These are phyloP conservation scores for Dipteronia dyeriana DNA, from an alignment of 345 rosid genomes.

Conservation along the genomic window DNA sequence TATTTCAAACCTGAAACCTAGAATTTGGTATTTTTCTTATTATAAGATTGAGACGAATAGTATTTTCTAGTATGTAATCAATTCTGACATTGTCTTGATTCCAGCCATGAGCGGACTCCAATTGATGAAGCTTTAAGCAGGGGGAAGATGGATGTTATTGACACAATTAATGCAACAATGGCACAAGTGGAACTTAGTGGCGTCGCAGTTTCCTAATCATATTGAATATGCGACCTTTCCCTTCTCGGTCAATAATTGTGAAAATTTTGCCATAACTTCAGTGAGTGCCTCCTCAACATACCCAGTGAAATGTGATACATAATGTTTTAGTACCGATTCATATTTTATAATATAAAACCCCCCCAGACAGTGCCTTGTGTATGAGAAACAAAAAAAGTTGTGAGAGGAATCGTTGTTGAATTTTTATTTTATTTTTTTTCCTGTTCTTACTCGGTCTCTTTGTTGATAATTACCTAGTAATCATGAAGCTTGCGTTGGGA, in stretches of 20 bases:
- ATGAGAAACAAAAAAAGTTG: not conserved
- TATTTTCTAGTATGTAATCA: not conserved
- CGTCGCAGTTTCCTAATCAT: conserved; percentile 40
- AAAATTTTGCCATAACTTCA: not conserved
- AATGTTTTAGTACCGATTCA: not conserved
- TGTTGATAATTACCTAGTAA: not conserved
- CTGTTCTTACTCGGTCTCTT: not conserved
- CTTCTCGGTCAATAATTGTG: not conserved
- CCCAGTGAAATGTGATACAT: not conserved
- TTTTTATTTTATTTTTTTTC: not conserved
- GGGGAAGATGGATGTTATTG: conserved; percentile 66
- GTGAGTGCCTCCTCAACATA: not conserved
- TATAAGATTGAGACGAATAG: not conserved
- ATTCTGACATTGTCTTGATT: conserved; percentile 9
- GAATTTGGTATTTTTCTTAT: not conserved
- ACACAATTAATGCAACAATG: conserved; percentile 60
- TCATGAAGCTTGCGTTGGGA: not conserved
- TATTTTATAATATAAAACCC: not conserved
- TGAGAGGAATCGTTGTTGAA: not conserved
- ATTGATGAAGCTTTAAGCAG: conserved; percentile 76
- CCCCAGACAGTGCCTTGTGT: not conserved
- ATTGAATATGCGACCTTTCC: not conserved
- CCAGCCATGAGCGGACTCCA: conserved; percentile 80
- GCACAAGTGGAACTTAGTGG: conserved; percentile 68
- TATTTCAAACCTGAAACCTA: not conserved